Base-by-base conservation (phyloP, 2,329 filamentous ascomycete genomes). In the Thelonectria olida region DNA sequence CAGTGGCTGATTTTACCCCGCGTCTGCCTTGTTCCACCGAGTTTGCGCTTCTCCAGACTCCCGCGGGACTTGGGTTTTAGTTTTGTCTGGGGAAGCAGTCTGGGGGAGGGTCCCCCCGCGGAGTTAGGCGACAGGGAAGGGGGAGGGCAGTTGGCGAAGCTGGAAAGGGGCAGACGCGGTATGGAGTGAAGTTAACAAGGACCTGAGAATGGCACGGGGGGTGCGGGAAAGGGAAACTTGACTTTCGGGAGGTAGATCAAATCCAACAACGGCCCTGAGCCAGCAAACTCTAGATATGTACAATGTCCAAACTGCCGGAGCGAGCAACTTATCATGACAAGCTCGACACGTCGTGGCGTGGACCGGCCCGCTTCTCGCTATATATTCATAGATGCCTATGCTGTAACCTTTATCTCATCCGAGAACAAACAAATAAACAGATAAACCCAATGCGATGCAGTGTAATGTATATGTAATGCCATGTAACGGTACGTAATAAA, bases 341-440 rank as follows among this genome's bases (percentile, higher is more conserved):
- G 49, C 41, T 48, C 49, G 48, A 48, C 56, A 49, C 56, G 56
- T 53, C 44, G 41, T 53, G 39, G 56, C 56, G 56, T 49, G 49
- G 56, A 48, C 49, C 49, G 49, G 56, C 42, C 56, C 42, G 56
- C 48, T 58, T 58, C 49, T 53, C 47, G 48, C 47, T 48, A 47
- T 58, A 23, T 36, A 25, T 51, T 50, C 22, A 13, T 31, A 12
- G 12, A 31, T 31, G 27, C 7, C 28, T 31, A 31, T 31, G 28
- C 28, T 31, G 28, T n/a, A n/a, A n/a, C n/a, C n/a, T n/a, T 45
- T 58, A 51, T 57, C 47, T 58, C 48, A 44, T 58, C 31, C 23
- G 17, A n/a, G 34, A 41, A 39, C 23, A 45, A 23, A 52, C n/a
- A 17, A 47, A 9, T 8, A 8, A 19, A 23, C 22, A 44, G 22